These are phyloP conservation scores for Haplosporangium sp. DNA, from an alignment of 371 early-diverging fungal genomes.

Conservation along the genomic window DNA sequence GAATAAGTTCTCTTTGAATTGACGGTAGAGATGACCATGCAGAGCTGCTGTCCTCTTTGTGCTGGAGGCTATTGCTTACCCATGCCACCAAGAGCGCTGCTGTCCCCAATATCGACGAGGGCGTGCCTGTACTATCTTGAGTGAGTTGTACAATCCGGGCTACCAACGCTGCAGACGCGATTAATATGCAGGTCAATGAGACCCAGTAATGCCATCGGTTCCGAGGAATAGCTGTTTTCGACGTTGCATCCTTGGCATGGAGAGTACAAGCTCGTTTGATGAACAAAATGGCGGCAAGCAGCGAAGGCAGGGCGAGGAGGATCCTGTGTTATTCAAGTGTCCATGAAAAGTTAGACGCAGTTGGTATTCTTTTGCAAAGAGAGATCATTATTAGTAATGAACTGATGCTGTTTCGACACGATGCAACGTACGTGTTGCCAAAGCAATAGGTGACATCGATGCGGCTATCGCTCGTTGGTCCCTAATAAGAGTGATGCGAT, in stretches of 20 bases:
- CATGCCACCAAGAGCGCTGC: slow-evolving; percentile 21
- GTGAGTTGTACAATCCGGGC: slow-evolving; percentile 15
- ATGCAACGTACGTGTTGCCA: slow-evolving; percentile 18
- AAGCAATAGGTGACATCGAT: slow-evolving; percentile 37
- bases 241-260: not conserved
- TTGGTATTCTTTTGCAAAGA: not conserved
- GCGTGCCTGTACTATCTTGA: not conserved
- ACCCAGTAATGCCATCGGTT: slow-evolving; percentile 18
- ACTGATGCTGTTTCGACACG: not conserved
- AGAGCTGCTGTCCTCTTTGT: too few relatives aligned
- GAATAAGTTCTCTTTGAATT: too few relatives aligned
- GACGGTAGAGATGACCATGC: not conserved
- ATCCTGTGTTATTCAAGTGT: slow-evolving; percentile 7
- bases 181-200: slow-evolving; percentile 10
- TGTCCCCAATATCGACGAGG: slow-evolving; percentile 14
- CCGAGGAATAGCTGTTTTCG: not conserved
- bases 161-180: slow-evolving; percentile 17
- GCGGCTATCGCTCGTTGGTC: slow-evolving; percentile 26
- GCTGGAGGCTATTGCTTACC: slow-evolving; percentile 13
- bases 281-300: slow-evolving; percentile 22
- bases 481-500: slow-evolving; percentile 6
- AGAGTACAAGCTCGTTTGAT: not conserved
- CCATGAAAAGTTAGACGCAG: not conserved
- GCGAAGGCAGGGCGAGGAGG: slow-evolving; percentile 22
- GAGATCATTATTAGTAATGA: not conserved